phyloP scores from a whole-genome alignment of 2,329 filamentous ascomycete species.

The Fusarium sambucinum region DNA sequence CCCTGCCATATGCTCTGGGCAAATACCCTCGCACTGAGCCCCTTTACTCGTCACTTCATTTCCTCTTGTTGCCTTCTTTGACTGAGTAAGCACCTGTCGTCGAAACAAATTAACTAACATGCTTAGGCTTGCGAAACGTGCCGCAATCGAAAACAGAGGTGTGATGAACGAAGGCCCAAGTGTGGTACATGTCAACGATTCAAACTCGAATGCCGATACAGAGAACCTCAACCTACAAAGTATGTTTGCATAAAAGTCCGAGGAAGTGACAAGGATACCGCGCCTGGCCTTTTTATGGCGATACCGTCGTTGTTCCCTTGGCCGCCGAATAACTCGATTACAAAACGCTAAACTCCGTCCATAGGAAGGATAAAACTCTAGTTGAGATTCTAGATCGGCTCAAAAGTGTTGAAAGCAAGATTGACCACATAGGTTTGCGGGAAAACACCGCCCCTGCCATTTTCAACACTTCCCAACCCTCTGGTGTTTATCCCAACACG shows the following conservation, averaged over 20 bases:
- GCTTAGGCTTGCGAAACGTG: slow-evolving; percentile 69
- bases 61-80: not conserved
- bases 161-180: slow-evolving; percentile 71
- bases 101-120: slow-evolving; percentile 21
- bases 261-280: slow-evolving; percentile 18
- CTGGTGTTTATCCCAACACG: slow-evolving; percentile 37
- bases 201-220: slow-evolving; percentile 69
- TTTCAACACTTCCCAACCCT: slow-evolving; percentile 40
- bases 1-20: not conserved
- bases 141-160: slow-evolving; percentile 71
- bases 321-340: slow-evolving; percentile 3
- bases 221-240: slow-evolving; percentile 72
- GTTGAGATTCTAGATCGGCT: slow-evolving; percentile 70
- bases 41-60: not conserved
- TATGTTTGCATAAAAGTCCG: slow-evolving; percentile 54
- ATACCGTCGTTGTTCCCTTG: slow-evolving; percentile 18
- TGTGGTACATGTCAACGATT: slow-evolving; percentile 70
- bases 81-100: not conserved
- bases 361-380: slow-evolving; percentile 72
- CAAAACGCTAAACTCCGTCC: slow-evolving; percentile 29
- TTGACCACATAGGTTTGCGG: slow-evolving; percentile 58
- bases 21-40: not conserved
- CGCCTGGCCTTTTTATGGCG: slow-evolving; percentile 13
- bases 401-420: slow-evolving; percentile 66
- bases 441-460: slow-evolving; percentile 33